Conservation (phyloP, 169 alveolate species). For the Amoebophrya sp. region DNA sequence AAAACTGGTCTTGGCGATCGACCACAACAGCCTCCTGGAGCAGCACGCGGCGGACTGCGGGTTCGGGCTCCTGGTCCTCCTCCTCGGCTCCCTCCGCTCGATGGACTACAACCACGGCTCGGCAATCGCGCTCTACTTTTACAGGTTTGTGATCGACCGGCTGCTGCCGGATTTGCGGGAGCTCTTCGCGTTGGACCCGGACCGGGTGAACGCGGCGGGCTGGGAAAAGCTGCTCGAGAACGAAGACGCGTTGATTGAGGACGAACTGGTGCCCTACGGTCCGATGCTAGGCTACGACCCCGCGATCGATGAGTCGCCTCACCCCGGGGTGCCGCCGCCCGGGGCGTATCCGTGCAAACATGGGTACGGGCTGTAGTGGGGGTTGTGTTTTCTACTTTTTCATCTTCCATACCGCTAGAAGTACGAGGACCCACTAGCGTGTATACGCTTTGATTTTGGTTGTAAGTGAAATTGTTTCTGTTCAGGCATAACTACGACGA, state of each 20-base stretch:
- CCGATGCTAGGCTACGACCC: background rate
- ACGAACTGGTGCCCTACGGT: background rate
- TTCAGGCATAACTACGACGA: too few relatives aligned
- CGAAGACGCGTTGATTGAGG: background rate
- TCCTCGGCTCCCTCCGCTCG: background rate
- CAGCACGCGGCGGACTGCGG: background rate
- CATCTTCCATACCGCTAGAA: too few relatives aligned
- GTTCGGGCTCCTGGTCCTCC: background rate
- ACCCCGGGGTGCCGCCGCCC: too few relatives aligned
- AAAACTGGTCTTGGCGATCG: background rate
- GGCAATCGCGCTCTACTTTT: background rate
- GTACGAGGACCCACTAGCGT: too few relatives aligned
- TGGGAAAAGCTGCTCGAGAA: conserved; percentile 2
- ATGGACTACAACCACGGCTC: background rate
- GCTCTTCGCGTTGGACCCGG: background rate
- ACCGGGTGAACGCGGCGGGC: background rate
- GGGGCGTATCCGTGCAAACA: too few relatives aligned
- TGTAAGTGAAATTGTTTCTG: too few relatives aligned
- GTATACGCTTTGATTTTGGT: too few relatives aligned
- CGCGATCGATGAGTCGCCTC: too few relatives aligned
- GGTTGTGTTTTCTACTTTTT: too few relatives aligned
- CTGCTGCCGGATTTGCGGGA: background rate
- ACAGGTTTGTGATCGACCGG: background rate
- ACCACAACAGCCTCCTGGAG: background rate
- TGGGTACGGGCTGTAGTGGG: too few relatives aligned